Evolutionary conservation across 805 yeast genomes (phyloP).

Genomic region (Barnettozyma californica): DNA sequence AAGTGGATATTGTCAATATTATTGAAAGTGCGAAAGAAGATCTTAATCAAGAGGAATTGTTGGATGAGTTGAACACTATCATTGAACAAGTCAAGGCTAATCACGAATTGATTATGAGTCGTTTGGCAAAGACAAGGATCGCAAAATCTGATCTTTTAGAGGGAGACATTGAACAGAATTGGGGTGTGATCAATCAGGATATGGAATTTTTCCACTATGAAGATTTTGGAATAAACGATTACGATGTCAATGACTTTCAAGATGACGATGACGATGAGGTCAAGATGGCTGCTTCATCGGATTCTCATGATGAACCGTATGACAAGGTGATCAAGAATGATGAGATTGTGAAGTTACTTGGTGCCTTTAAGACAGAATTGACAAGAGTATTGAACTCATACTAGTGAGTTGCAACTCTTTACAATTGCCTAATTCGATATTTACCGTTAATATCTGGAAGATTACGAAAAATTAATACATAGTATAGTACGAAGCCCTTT

Average conservation of each 20-base stretch:
- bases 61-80: conserved; percentile 34
- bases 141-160: conserved; percentile 14
- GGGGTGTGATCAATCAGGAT: conserved; percentile 38
- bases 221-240: conserved; percentile 45
- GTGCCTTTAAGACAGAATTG: neutral
- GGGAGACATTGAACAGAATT: conserved; percentile 30
- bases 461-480: neutral
- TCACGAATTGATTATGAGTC: conserved; percentile 27
- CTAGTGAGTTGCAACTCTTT: neutral
- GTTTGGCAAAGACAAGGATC: conserved; percentile 29
- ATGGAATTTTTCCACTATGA: conserved; percentile 36
- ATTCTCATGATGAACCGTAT: conserved; percentile 31
- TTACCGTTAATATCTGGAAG: neutral
- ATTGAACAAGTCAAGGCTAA: conserved; percentile 32
- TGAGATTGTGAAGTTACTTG: neutral
- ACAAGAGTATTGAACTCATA: neutral
- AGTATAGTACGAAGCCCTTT: too few relatives aligned
- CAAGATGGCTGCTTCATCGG: conserved; percentile 1
- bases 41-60: conserved; percentile 27
- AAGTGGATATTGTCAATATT: conserved; percentile 41
- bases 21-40: conserved; percentile 17
- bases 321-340: neutral
- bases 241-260: conserved; percentile 41
- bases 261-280: conserved; percentile 14
- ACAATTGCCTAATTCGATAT: neutral